Conservation (phyloP, 139 green algal species). For the Coelastrella sp. region DNA sequence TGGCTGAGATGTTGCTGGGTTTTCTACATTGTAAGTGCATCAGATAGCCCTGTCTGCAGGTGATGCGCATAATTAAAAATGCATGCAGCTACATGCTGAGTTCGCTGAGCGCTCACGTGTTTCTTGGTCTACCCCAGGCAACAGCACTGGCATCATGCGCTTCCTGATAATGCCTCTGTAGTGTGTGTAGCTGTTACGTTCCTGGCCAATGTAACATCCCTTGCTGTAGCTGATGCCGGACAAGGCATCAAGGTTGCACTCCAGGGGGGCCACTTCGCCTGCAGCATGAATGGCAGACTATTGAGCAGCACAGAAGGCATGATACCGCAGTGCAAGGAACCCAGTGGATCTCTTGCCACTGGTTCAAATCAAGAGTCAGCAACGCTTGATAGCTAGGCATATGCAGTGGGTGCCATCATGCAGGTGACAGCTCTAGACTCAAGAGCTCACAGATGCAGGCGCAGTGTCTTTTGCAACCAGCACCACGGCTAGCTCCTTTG, state of each 20-base stretch:
- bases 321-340: too few species aligned
- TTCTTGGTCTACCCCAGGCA: conserved; percentile 3
- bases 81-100: background rate
- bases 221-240: conserved; percentile 93
- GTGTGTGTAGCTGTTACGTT: conserved; percentile 70
- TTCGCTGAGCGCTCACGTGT: conserved; percentile 19
- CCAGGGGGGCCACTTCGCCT: conserved; percentile 86
- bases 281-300: background rate
- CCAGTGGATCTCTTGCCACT: too few species aligned
- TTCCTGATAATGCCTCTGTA: conserved; percentile 86
- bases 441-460: too few species aligned
- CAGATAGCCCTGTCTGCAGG: background rate
- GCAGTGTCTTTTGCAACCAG: too few species aligned
- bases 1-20: too few species aligned
- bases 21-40: too few species aligned
- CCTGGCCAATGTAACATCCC: conserved; percentile 95
- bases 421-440: too few species aligned
- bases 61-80: background rate
- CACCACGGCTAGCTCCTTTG: too few species aligned
- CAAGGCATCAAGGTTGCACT: conserved; percentile 95
- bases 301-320: too few species aligned
- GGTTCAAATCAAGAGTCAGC: too few species aligned
- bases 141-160: conserved; percentile 80
- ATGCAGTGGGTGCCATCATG: too few species aligned
- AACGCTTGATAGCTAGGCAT: too few species aligned